phyloP scores from a whole-genome alignment of 306 rosid genomes.

The Canavalia ensiformis region DNA sequence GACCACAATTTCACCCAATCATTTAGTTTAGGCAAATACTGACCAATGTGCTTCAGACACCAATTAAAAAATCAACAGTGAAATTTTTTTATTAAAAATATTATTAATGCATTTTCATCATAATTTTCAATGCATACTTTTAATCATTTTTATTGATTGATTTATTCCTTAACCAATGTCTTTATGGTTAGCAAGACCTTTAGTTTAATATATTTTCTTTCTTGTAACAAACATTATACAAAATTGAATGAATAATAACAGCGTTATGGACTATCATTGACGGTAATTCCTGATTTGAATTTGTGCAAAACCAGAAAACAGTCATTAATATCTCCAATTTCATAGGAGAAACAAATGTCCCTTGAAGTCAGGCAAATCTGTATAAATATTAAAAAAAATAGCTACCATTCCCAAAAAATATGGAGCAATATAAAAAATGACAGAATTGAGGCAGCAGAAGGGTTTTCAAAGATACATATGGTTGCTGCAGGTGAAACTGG shows the following conservation, averaged over 20 bases:
- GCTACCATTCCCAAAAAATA: background rate
- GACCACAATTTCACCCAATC: background rate
- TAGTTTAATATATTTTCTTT: background rate
- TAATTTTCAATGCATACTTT: no score
- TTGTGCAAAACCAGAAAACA: slow-evolving; percentile 27
- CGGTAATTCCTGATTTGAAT: background rate
- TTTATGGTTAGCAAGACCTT: no score
- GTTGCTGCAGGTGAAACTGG: slow-evolving; percentile 42
- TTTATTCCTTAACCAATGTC: no score
- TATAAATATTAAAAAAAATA: slow-evolving; percentile 13
- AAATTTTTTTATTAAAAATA: no score
- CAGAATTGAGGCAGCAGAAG: slow-evolving; percentile 36
- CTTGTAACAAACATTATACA: background rate
- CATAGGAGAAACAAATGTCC: slow-evolving; percentile 17
- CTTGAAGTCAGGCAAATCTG: background rate
- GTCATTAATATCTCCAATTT: slow-evolving; percentile 9
- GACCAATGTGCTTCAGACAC: no score
- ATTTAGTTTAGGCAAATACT: background rate
- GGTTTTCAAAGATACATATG: slow-evolving; percentile 31
- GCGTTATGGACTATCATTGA: background rate
- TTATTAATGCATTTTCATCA: no score
- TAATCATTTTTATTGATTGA: no score
- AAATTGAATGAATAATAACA: slow-evolving; percentile 37
- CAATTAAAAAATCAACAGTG: no score
- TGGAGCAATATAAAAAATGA: slow-evolving; percentile 17